Percentiles rank a stretch among this genome's conserved stretches.
phyloP scores from a whole-genome alignment of 495 filamentous ascomycete genomes.

The Lasiosphaeria ovina region DNA sequence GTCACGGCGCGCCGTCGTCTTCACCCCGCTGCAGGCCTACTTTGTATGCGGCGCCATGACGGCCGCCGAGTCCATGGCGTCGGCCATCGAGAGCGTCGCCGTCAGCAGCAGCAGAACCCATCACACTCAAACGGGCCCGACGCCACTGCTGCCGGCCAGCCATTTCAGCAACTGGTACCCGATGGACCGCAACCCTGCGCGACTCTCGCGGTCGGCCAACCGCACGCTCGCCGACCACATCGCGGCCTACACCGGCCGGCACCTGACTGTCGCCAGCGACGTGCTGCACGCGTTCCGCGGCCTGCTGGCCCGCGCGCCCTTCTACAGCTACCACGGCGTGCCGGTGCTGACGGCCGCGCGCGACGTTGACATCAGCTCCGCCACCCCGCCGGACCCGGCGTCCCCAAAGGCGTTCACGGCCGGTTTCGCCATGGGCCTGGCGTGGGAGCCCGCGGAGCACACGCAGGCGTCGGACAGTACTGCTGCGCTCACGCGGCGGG shows the following conservation, averaged over 20 bases:
- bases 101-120: neutral
- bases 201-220: neutral
- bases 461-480: neutral
- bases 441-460: neutral
- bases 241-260: neutral
- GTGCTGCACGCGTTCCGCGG: constrained; percentile 12
- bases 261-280: neutral
- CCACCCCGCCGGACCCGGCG: neutral
- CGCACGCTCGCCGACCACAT: constrained; percentile 1
- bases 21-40: constrained; percentile 28
- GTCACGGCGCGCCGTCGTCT: constrained; percentile 21
- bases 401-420: neutral
- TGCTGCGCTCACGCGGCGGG: neutral
- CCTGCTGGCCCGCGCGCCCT: neutral
- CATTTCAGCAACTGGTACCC: too few species aligned
- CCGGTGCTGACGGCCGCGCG: neutral
- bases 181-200: too few species aligned
- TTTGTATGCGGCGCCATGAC: constrained; percentile 33
- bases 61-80: constrained; percentile 6
- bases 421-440: neutral
- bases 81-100: neutral
- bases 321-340: constrained; percentile 6
- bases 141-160: too few species aligned
- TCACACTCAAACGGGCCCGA: neutral
- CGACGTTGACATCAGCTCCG: neutral